These are phyloP conservation scores for Kingdonia uniflora DNA, from an alignment of 164 flowering plant species.

Conservation along the genomic window DNA sequence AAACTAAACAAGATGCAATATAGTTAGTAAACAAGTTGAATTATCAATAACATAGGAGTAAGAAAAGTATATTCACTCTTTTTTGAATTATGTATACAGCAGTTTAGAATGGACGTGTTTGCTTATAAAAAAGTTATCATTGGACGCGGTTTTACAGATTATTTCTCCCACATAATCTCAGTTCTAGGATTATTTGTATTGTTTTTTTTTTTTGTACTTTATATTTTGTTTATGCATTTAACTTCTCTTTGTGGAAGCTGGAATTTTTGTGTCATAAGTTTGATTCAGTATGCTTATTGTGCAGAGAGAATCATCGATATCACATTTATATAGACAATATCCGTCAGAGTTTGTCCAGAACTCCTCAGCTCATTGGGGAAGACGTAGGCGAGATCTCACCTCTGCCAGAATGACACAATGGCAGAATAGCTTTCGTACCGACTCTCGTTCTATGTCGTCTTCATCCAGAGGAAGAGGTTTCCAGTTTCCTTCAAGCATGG, in stretches of 20 bases:
- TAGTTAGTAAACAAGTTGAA: no score
- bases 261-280: neutral
- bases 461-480: slow-evolving; percentile 18
- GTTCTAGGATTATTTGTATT: neutral
- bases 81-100: no score
- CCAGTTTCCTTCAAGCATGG: slow-evolving; percentile 59
- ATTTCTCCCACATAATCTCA: neutral
- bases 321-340: slow-evolving; percentile 24
- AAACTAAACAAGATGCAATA: no score
- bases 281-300: neutral
- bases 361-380: slow-evolving; percentile 32
- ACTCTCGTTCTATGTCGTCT: slow-evolving; percentile 24
- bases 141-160: no score
- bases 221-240: neutral
- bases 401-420: slow-evolving; percentile 38
- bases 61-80: no score
- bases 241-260: neutral
- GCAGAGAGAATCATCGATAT: slow-evolving; percentile 30
- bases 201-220: neutral
- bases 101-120: no score
- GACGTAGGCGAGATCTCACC: slow-evolving; percentile 20
- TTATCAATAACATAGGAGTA: no score
- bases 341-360: slow-evolving; percentile 24
- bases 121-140: no score
- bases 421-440: slow-evolving; percentile 29